Conservation (phyloP, 2,329 filamentous ascomycete genomes). For the Calonectria hawksworthii region DNA sequence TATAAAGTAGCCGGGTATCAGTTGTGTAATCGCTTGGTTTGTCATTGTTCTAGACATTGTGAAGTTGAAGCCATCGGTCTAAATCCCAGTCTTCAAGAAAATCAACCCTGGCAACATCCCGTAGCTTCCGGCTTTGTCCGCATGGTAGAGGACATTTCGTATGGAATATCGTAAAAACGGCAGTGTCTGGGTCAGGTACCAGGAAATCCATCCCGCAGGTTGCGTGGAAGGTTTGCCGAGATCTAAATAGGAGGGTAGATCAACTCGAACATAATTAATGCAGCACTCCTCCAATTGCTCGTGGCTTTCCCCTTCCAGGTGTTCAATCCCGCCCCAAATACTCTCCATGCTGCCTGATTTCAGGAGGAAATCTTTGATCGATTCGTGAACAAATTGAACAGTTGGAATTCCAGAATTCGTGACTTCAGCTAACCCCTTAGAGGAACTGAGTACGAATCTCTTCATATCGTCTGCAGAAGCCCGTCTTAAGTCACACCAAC, state of each 20-base stretch:
- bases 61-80: background rate
- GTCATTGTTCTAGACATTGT: background rate
- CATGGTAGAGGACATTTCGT: background rate
- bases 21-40: background rate
- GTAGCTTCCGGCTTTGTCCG: background rate
- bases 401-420: background rate
- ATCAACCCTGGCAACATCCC: background rate
- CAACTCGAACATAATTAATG: background rate
- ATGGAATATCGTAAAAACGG: background rate
- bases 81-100: background rate
- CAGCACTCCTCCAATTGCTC: background rate
- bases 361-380: background rate
- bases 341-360: background rate
- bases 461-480: background rate
- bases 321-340: background rate
- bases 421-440: background rate
- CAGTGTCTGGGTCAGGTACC: background rate
- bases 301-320: background rate
- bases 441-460: background rate
- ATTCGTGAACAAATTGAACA: slow-evolving; percentile 6
- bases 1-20: background rate
- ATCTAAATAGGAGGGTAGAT: background rate
- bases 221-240: too few relatives aligned
- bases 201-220: background rate
- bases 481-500: background rate